phyloP scores from a whole-genome alignment of 2,329 filamentous ascomycete genomes.

The Hypoxylon sp. region DNA sequence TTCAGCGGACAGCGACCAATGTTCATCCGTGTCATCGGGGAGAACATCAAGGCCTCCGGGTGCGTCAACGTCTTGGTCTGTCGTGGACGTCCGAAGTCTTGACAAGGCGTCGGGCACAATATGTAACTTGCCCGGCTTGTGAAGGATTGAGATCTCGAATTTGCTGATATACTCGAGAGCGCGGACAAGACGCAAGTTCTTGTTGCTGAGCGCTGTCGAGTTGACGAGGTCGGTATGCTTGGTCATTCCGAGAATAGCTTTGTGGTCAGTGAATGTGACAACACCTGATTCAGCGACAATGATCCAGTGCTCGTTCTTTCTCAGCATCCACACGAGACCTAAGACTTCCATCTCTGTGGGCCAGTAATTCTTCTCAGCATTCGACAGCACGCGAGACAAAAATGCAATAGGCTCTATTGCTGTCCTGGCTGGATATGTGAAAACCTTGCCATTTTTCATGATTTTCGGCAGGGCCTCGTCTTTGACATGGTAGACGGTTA shows the following conservation, averaged over 20 bases:
- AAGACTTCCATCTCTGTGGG: not conserved
- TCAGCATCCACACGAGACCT: not conserved
- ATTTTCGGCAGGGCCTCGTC: not conserved
- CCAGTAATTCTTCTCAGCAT: not conserved
- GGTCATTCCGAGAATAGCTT: not conserved
- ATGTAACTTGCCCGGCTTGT: not conserved
- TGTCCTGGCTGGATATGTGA: not conserved
- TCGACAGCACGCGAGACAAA: not conserved
- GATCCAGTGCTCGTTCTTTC: not conserved
- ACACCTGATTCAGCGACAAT: not conserved
- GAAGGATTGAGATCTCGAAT: not conserved
- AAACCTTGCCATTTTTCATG: not conserved
- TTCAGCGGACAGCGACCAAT: not conserved
- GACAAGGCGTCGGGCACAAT: not conserved
- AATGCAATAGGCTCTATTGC: not conserved
- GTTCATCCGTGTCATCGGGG: not conserved
- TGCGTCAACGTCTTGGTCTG: not conserved
- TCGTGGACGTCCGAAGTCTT: not conserved
- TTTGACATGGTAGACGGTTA: not conserved
- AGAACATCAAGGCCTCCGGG: not conserved
- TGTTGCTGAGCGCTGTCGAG: not conserved
- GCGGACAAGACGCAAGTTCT: not conserved
- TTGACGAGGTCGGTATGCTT: not conserved
- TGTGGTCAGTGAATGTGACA: not conserved
- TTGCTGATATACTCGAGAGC: not conserved